Evolutionary conservation across 2,329 filamentous ascomycete genomes (phyloP), one percentile per base, ranked within the genome.

Genomic region (Cadophora gregata): DNA sequence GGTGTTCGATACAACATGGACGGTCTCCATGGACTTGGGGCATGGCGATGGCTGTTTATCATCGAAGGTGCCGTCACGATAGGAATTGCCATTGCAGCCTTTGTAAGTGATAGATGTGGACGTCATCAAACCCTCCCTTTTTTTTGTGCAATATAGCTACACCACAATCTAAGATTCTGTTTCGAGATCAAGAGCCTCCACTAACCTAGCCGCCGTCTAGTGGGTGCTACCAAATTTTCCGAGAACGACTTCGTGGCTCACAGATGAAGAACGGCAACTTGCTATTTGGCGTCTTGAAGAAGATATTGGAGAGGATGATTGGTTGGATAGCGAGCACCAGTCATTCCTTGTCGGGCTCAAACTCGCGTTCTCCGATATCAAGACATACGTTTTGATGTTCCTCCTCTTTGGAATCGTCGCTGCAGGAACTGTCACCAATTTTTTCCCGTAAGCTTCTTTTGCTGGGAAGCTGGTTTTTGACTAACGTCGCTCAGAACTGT

Each of bases 31-130:
- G 89, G 88, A 0, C 78, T 89, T 2, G 78, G 81, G 2, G 87
- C 88, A 4, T 93, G 84, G 89, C 81, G 88, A 14, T 89, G 85
- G 85, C 79, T 91, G 0, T 91, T 91, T 78, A 88, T 93, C 63
- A 87, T 92, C 47, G 90, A 93, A 76, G 90, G 90, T 27, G 81
- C 83, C 19, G 82, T 90, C 66, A 92, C 90, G 1, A 79, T 92
- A 27, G 80, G 79, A 6, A 81, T 92, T 31, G 89, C 90, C 16
- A 75, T 87, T 6, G 72, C 76, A 0, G 82, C 87, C 1, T 84
- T 83, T 74, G 87, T 86, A 71, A 78, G 42, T 21, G 42, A 21
- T n/a, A 21, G 21, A 21, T n/a, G 7, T 21, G n/a, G 42, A 21
- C 2, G 8, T 7, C 5, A 9, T 47, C 42, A 7, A 4, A 21